phyloP scores from a whole-genome alignment of 73 alveolate genomes.

The Tetrahymena borealis region DNA sequence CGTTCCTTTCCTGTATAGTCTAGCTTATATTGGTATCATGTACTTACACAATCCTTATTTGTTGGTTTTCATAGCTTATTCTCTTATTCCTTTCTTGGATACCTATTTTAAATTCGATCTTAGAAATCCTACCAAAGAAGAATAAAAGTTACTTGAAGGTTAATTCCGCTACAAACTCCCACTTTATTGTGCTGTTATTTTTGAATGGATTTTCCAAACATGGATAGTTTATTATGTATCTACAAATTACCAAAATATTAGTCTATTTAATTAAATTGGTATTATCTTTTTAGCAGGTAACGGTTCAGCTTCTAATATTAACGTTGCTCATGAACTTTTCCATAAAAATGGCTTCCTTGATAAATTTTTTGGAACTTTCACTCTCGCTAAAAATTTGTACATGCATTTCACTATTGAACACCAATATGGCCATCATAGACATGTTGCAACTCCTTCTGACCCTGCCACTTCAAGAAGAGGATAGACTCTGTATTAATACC shows the following conservation, averaged over 20 bases:
- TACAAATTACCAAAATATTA: neutral
- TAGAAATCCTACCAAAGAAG: constrained; percentile 46
- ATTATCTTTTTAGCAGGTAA: constrained; percentile 14
- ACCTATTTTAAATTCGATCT: constrained; percentile 16
- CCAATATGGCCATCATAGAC: constrained; percentile 63
- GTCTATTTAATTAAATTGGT: constrained; percentile 5
- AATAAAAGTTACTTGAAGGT: constrained; percentile 24
- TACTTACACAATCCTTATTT: constrained; percentile 19
- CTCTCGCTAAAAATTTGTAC: constrained; percentile 51
- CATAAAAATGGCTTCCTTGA: constrained; percentile 59
- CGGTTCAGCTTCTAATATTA: constrained; percentile 2
- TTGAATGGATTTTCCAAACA: constrained; percentile 35
- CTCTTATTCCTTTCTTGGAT: constrained; percentile 48
- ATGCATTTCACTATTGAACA: constrained; percentile 69
- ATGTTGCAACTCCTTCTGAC: constrained; percentile 71
- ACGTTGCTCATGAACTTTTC: constrained; percentile 68
- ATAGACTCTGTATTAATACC: constrained; percentile 30
- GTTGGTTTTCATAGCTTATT: constrained; percentile 34
- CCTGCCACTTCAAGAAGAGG: constrained; percentile 61
- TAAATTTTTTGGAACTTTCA: constrained; percentile 61
- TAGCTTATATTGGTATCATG: neutral
- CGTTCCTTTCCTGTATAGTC: constrained; percentile 2
- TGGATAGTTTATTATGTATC: constrained; percentile 10
- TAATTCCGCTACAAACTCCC: constrained; percentile 36
- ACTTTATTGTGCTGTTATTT: constrained; percentile 18